Percentiles rank a stretch among this genome's conserved stretches.
Evolutionary conservation across 352 stramenopile species (phyloP).

Genomic region (Phytophthora ohioensis): DNA sequence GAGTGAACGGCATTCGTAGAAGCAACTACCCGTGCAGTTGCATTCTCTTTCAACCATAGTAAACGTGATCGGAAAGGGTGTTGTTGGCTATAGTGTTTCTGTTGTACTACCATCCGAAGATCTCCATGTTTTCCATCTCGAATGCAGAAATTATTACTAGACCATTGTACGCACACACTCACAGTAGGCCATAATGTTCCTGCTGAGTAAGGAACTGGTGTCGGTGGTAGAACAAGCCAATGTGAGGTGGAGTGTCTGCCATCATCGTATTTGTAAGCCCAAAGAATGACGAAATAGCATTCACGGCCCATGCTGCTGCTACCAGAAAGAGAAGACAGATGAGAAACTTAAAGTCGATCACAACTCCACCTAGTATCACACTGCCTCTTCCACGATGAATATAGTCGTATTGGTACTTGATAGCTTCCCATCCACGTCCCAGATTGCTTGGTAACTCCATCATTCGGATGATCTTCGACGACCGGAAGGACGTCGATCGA

Average conservation of each 20-base stretch:
- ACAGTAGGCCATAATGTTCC: conserved; percentile 32
- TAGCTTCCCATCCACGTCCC: not conserved
- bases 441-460: conserved; percentile 22
- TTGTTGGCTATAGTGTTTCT: not conserved
- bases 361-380: conserved; percentile 23
- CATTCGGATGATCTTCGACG: conserved; percentile 20
- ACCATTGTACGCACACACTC: conserved; percentile 44
- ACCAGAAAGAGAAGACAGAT: conserved; percentile 25
- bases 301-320: not conserved
- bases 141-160: conserved; percentile 38
- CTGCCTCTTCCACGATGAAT: conserved; percentile 17
- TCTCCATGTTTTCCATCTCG: not conserved
- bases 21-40: conserved; percentile 7
- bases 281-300: not conserved
- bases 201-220: conserved; percentile 38
- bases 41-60: not conserved
- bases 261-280: not conserved
- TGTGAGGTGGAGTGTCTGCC: not conserved
- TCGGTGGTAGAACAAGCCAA: conserved; percentile 21
- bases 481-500: conserved; percentile 33
- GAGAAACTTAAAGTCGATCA: conserved; percentile 45
- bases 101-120: not conserved
- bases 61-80: conserved; percentile 4
- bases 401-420: conserved; percentile 30
- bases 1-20: not conserved